A percentile compares a stretch with the other conserved stretches of the same genome.
phyloP scores from a whole-genome alignment of 225 moss, liverwort and hornwort species.

The Pseudisothecium myosuroides region DNA sequence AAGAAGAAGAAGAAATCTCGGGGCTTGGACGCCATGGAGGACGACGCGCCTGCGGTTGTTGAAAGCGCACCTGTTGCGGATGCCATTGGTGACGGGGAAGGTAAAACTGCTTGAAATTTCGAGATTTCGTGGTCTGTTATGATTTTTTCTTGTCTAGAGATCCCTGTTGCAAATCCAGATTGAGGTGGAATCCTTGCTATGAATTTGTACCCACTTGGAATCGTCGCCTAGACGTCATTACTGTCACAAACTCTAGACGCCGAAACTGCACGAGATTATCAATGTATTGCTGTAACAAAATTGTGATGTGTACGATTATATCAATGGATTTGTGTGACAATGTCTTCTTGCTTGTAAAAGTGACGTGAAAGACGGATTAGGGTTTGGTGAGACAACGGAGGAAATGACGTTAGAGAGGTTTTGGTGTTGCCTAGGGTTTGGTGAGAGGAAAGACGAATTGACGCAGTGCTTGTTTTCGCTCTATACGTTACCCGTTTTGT shows the following conservation, averaged over 20 bases:
- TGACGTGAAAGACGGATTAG: background rate
- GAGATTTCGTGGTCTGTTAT: background rate
- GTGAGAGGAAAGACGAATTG: background rate
- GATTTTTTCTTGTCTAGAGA: background rate
- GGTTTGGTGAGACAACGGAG: background rate
- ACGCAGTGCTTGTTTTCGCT: background rate
- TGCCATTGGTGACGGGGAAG: background rate
- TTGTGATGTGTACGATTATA: too few species aligned
- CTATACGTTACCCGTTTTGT: background rate
- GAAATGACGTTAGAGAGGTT: background rate
- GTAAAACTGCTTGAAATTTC: background rate
- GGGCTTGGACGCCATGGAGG: conserved; percentile 11
- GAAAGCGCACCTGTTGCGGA: background rate
- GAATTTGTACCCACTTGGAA: background rate
- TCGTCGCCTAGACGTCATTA: background rate
- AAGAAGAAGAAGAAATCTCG: conserved; percentile 14
- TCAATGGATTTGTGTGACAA: background rate
- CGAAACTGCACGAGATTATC: background rate
- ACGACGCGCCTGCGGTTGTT: background rate
- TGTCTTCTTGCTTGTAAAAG: background rate
- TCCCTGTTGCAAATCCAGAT: background rate
- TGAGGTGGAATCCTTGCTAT: background rate
- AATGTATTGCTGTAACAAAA: too few species aligned
- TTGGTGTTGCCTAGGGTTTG: background rate
- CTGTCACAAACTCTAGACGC: background rate